A percentile compares a stretch with the other conserved stretches of the same genome.
These are phyloP conservation scores for Micractinium conductrix DNA, from an alignment of 139 green algal genomes.

Conservation along the genomic window DNA sequence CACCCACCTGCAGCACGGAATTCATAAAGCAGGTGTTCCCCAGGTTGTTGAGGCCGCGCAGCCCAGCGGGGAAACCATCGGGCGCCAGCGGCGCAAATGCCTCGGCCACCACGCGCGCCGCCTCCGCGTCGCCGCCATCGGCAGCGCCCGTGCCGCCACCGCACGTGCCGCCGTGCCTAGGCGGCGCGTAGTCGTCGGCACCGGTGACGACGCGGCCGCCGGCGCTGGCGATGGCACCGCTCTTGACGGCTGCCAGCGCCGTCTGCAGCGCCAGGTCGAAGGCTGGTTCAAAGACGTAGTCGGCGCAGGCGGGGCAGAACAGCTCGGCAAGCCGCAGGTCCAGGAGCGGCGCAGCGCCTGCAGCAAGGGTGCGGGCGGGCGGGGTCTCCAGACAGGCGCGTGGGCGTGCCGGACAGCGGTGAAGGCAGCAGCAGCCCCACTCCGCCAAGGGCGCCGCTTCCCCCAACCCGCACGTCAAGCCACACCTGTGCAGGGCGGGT, in stretches of 20 bases:
- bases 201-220: not conserved
- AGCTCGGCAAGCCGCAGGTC: slow-evolving; percentile 71
- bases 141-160: not conserved
- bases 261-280: slow-evolving; percentile 63
- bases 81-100: not conserved
- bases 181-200: not conserved
- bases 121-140: not conserved
- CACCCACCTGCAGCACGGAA: slow-evolving; percentile 82
- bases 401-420: not conserved
- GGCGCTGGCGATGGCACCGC: slow-evolving; percentile 3
- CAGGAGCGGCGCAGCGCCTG: slow-evolving; percentile 64
- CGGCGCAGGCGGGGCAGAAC: slow-evolving; percentile 74
- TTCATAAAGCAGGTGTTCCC: slow-evolving; percentile 99
- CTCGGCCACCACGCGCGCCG: not conserved
- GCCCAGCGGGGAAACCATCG: slow-evolving; percentile 53
- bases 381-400: not conserved
- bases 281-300: slow-evolving; percentile 71
- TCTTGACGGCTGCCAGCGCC: not conserved
- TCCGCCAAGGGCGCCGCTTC: not conserved
- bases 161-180: not conserved
- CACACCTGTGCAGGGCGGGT: not conserved
- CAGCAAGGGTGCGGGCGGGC: not conserved
- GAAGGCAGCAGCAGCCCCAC: too few species aligned
- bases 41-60: slow-evolving; percentile 93
- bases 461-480: not conserved